These are phyloP conservation scores for Spathaspora girioi DNA, from an alignment of 805 yeast species.

Conservation along the genomic window DNA sequence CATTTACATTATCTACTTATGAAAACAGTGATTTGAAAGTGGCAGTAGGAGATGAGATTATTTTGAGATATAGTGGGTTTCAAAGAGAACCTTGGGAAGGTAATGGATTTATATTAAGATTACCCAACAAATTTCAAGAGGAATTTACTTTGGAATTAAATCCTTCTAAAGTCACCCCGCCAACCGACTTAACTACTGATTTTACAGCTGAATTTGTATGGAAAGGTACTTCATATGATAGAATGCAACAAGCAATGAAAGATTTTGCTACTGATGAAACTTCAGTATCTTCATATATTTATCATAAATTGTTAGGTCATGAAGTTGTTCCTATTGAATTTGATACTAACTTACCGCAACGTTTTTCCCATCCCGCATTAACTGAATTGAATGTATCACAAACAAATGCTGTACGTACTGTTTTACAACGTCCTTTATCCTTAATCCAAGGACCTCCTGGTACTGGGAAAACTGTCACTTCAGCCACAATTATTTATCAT, in stretches of 20 bases:
- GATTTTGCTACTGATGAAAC: conserved; percentile 65
- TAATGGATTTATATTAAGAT: conserved; percentile 63
- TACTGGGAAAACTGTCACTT: conserved; percentile 92
- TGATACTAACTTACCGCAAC: conserved; percentile 57
- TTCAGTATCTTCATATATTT: conserved; percentile 70
- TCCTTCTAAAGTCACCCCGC: conserved; percentile 44
- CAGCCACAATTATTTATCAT: conserved; percentile 83
- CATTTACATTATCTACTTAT: conserved; percentile 63
- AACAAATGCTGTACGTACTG: conserved; percentile 68
- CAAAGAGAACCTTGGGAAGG: conserved; percentile 67
- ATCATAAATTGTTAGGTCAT: conserved; percentile 77
- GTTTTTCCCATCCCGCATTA: conserved; percentile 61
- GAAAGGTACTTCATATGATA: conserved; percentile 78
- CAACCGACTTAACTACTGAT: conserved; percentile 56
- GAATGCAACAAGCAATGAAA: conserved; percentile 79
- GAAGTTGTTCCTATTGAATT: conserved; percentile 63
- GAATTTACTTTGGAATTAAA: conserved; percentile 69
- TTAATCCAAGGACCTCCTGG: conserved; percentile 83
- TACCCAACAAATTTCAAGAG: conserved; percentile 65
- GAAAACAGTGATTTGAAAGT: conserved; percentile 66
- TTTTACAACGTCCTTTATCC: conserved; percentile 67
- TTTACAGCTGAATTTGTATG: conserved; percentile 86
- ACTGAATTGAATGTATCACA: conserved; percentile 76
- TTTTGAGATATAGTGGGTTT: conserved; percentile 58
- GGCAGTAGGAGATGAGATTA: conserved; percentile 82